Evolutionary conservation across 2,329 filamentous ascomycete species (phyloP).

Genomic region (Nemania abortiva): DNA sequence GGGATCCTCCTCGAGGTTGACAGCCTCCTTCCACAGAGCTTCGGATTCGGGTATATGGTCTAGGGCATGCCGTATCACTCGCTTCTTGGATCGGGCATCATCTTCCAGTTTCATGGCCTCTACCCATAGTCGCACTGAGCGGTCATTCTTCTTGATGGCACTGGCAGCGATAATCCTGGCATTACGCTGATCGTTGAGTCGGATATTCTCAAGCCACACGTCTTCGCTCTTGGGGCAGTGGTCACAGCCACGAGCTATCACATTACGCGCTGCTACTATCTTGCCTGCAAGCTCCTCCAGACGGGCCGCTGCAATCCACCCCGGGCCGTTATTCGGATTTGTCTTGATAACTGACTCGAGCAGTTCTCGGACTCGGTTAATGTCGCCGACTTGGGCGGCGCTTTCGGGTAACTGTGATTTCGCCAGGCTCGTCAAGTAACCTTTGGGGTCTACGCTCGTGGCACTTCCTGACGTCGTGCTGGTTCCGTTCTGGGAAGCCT

Average conservation of each 20-base stretch:
- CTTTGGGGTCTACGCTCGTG: conserved; percentile 93
- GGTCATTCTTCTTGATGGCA: conserved; percentile 91
- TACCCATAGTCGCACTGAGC: conserved; percentile 90
- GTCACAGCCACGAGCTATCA: conserved; percentile 89
- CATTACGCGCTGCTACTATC: conserved; percentile 86
- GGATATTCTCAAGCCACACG: conserved; percentile 95
- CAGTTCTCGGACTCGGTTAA: conserved; percentile 91
- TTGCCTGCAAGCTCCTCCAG: conserved; percentile 94
- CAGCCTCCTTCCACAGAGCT: conserved; percentile 96
- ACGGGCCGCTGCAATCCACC: conserved; percentile 94
- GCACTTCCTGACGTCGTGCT: conserved; percentile 82
- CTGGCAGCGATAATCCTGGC: conserved; percentile 95
- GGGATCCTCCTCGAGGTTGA: conserved; percentile 92
- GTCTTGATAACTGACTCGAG: conserved; percentile 98
- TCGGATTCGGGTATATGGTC: conserved; percentile 96
- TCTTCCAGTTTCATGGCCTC: conserved; percentile 94
- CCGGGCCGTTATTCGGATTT: conserved; percentile 92
- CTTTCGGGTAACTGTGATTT: conserved; percentile 83
- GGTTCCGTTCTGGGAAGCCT: conserved; percentile 78
- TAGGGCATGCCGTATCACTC: conserved; percentile 89
- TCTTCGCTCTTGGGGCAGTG: conserved; percentile 95
- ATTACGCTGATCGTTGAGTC: conserved; percentile 90
- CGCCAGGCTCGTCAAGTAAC: conserved; percentile 92
- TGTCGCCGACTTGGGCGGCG: conserved; percentile 89
- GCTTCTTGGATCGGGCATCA: conserved; percentile 86